phyloP scores from a whole-genome alignment of 2,329 filamentous ascomycete genomes.

The Dothideomycetes sp. region DNA sequence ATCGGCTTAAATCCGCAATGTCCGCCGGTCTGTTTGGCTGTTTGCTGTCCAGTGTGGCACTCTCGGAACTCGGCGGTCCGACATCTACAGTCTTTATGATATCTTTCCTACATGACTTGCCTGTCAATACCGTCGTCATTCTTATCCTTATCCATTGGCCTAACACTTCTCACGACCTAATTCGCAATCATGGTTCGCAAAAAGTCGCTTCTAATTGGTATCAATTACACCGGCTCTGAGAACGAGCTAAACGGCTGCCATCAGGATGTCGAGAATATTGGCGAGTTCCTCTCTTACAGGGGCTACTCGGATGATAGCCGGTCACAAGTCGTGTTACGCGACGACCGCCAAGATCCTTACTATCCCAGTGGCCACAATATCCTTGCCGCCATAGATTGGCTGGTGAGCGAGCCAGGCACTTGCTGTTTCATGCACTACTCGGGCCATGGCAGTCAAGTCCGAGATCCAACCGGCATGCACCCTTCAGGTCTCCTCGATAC shows the following conservation, averaged over 20 bases:
- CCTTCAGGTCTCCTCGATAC: conserved; percentile 13
- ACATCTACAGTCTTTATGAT: no score
- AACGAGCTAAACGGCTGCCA: conserved; percentile 38
- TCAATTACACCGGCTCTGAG: conserved; percentile 37
- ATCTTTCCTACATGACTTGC: no score
- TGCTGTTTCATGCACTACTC: conserved; percentile 47
- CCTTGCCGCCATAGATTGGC: conserved; percentile 46
- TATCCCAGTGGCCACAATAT: conserved; percentile 22
- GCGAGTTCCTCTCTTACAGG: conserved; percentile 32
- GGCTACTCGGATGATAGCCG: conserved; percentile 30
- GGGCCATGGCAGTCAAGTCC: conserved; percentile 46
- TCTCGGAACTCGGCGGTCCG: no score
- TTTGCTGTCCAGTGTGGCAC: no score
- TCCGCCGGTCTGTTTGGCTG: no score
- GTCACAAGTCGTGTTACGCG: conserved; percentile 35
- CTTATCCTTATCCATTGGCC: no score
- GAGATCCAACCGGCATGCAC: conserved; percentile 25
- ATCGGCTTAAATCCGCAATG: no score
- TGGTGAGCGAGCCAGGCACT: conserved; percentile 42
- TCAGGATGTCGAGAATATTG: conserved; percentile 38
- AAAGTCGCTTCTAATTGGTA: conserved; percentile 43
- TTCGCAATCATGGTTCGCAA: conserved; percentile 11
- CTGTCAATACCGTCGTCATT: no score
- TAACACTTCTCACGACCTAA: no score
- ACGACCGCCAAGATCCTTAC: conserved; percentile 24